These are phyloP conservation scores for Cryptosporidium meleagridis DNA, from an alignment of 169 alveolate species.

Conservation along the genomic window DNA sequence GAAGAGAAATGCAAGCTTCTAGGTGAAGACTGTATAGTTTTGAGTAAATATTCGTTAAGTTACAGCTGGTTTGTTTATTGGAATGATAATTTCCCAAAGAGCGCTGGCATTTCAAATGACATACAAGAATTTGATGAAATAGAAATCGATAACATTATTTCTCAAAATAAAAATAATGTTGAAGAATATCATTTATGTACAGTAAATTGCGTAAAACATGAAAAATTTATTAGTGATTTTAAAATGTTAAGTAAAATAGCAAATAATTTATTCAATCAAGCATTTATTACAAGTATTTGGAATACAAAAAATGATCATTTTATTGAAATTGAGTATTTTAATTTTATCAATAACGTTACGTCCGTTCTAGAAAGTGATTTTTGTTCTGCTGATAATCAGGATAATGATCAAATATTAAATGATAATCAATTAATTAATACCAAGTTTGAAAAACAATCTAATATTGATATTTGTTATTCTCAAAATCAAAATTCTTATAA, in stretches of 20 bases:
- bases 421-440: not conserved
- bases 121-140: slow-evolving; percentile 17
- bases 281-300: slow-evolving; percentile 49
- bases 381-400: not conserved
- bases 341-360: not conserved
- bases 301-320: slow-evolving; percentile 13
- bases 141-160: not conserved
- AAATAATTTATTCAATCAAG: slow-evolving; percentile 31
- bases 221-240: slow-evolving; percentile 59
- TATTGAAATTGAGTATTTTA: slow-evolving; percentile 3
- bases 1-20: slow-evolving; percentile 24
- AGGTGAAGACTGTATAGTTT: slow-evolving; percentile 12
- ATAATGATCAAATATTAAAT: not conserved
- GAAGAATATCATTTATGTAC: slow-evolving; percentile 40
- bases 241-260: slow-evolving; percentile 61
- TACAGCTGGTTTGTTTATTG: slow-evolving; percentile 65
- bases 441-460: not conserved
- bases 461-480: not conserved
- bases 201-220: slow-evolving; percentile 37
- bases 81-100: slow-evolving; percentile 45
- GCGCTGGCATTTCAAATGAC: not conserved
- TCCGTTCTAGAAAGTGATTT: not conserved
- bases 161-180: not conserved
- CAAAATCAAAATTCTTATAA: not conserved
- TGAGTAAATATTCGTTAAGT: slow-evolving; percentile 21